These are phyloP conservation scores for Neocucurbitaria cava DNA, from an alignment of 2,329 filamentous ascomycete species.

Conservation along the genomic window DNA sequence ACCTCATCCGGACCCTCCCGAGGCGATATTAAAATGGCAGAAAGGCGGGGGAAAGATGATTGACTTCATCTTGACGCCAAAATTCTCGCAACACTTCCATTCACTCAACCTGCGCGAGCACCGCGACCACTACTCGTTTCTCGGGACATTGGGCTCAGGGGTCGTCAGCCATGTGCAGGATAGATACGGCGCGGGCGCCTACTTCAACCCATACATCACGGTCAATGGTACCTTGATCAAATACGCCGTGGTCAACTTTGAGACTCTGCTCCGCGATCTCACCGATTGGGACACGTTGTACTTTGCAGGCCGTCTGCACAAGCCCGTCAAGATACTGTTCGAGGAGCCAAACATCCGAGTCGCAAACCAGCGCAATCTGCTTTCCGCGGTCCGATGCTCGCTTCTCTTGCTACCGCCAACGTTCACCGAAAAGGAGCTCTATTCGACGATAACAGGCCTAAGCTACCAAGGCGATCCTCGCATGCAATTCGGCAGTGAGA, in stretches of 20 bases:
- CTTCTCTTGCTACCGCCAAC: constrained; percentile 81
- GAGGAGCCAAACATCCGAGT: constrained; percentile 92
- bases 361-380: constrained; percentile 93
- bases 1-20: constrained; percentile 82
- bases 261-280: constrained; percentile 86
- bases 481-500: constrained; percentile 89
- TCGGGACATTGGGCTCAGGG: constrained; percentile 84
- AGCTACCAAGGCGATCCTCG: constrained; percentile 97
- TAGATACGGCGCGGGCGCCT: constrained; percentile 87
- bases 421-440: constrained; percentile 88
- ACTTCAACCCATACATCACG: constrained; percentile 95
- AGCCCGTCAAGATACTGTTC: constrained; percentile 95
- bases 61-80: constrained; percentile 96
- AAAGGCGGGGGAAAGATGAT: constrained; percentile 94
- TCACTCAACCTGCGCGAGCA: constrained; percentile 89
- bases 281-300: constrained; percentile 94
- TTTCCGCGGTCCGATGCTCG: constrained; percentile 89
- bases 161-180: constrained; percentile 87
- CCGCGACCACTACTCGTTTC: constrained; percentile 86
- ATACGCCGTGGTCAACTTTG: constrained; percentile 94
- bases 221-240: constrained; percentile 97
- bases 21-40: constrained; percentile 83
- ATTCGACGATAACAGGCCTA: constrained; percentile 88
- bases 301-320: constrained; percentile 93
- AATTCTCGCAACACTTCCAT: constrained; percentile 96